These are phyloP conservation scores for Zalaria obscura DNA, from an alignment of 2,329 filamentous ascomycete species.

Conservation along the genomic window DNA sequence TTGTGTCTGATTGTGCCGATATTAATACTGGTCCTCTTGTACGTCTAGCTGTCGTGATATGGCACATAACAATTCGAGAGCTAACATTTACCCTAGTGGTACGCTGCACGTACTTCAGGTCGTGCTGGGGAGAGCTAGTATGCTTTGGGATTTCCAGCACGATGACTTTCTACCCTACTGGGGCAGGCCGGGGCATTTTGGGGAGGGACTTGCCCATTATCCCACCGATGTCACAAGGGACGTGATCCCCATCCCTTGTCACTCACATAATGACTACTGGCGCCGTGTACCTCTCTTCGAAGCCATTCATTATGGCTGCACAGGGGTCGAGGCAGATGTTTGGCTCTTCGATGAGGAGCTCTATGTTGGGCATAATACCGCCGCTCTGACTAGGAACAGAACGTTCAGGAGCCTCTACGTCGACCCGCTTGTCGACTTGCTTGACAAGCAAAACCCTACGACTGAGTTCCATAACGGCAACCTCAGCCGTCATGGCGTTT, in stretches of 20 bases:
- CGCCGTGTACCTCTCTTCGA: constrained; percentile 47
- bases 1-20: background rate
- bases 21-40: constrained; percentile 5
- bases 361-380: constrained; percentile 48
- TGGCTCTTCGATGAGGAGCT: constrained; percentile 46
- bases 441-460: constrained; percentile 38
- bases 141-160: constrained; percentile 22
- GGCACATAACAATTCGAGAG: background rate
- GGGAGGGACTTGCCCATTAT: constrained; percentile 18
- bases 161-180: constrained; percentile 24
- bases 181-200: constrained; percentile 22
- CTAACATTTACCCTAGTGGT: constrained; percentile 17
- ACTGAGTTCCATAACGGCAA: constrained; percentile 27
- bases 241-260: constrained; percentile 42
- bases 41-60: background rate
- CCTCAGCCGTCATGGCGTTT: constrained; percentile 36
- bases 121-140: constrained; percentile 19
- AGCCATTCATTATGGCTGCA: constrained; percentile 45
- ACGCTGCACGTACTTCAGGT: constrained; percentile 26
- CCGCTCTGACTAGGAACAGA: constrained; percentile 37
- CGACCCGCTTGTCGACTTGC: constrained; percentile 45
- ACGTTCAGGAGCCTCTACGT: constrained; percentile 52
- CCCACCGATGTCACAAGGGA: constrained; percentile 26
- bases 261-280: constrained; percentile 63
- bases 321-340: constrained; percentile 55